Evolutionary conservation across 1,284 basidiomycete genomes (phyloP), one percentile per base, ranked within the genome.

Genomic region (Coniferiporia sulphurascens): DNA sequence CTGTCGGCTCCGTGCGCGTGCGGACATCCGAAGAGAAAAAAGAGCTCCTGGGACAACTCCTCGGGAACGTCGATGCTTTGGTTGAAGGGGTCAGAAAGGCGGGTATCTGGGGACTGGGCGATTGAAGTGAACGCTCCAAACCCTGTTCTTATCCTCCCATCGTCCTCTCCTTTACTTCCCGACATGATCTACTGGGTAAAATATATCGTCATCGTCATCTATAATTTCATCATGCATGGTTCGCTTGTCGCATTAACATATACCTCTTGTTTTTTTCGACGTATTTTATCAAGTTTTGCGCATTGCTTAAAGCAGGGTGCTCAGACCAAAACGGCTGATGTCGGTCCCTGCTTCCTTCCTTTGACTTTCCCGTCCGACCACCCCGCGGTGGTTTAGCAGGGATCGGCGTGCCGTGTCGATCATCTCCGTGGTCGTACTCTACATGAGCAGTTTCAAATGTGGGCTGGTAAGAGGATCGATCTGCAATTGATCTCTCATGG

Each of bases 31-130:
- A 90, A 60, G 89, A 95, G 75, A 95, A 95, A 77, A 93, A 90
- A 73, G 83, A 85, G 69, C 72, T 91, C 46, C 69, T 95, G 56
- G 86, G 87, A 0, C 84, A 82, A 55, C 87, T 93, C 83, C 71
- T 95, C 52, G 92, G 91, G 1, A 95, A 95, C 68, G 91, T 95
- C 6, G 91, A 94, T 69, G 86, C 89, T 51, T 78, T 94, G 8
- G 89, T 95, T 3, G 89, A 91, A 65, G 87, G 91, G 1, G 89
- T 94, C 19, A 79, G 87, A 63, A 88, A 85, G 72, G 89, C 88
- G 0, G 91, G 91, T 0, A 85, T 93, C 58, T 93, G 89, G 89
- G 90, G 91, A 1, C 67, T 83, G 21, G 69, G 66, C 36, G 66
- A 54, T 35, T 61, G 45, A 32, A 2, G 5, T 27, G 27, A 27